Base-by-base conservation (phyloP, 2,329 filamentous ascomycete species). In the Rhynchosporium graminicola region DNA sequence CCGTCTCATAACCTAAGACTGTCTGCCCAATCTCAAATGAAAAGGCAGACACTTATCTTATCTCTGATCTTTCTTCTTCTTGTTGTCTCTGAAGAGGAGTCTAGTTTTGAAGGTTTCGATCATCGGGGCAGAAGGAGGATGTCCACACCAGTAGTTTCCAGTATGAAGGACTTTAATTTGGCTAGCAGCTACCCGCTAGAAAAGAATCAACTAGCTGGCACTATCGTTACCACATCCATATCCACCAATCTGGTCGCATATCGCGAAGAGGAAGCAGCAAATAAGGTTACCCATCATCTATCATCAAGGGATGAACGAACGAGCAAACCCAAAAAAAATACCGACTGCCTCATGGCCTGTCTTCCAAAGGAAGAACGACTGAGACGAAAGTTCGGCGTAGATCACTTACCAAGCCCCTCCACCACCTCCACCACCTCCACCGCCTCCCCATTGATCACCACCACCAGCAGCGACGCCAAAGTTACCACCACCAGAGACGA, bases 301-400 rank as follows among this genome's bases (percentile, higher is more conserved):
- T 52, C 31, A 52, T 52, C 50, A 26, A 52, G 26, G 38, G 51
- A 40, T 40, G 51, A 54, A 28, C 51, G 8, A 20, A 54, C 51
- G 51, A 42, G 51, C 20, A 54, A 36, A 54, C 38, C 51, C 51
- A 20, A 42, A 54, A 20, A 28, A 54, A 42, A 15, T 20, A 54
- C 40, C 51, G 40, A n/a, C 51, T 20, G 51, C 26, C 51, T n/a
- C 50, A 52, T 54, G 38, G 36, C 40, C 51, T 54, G 51, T 54
- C 51, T 40, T 54, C 51, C 51, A 54, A 54, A 13, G 26, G 20
- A 36, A 40, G 28, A 54, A 6, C 13, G 36, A 54, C 51, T 2
- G 51, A 42, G 51, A 54, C 36, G 51, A 40, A 5, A 42, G 51
- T 28, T 38, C 33, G 38, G 50, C 42, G 28, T 13, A 51, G 36